Conservation (phyloP, 228 moss, liverwort and hornwort species). For the Sphagnum magellanicum region DNA sequence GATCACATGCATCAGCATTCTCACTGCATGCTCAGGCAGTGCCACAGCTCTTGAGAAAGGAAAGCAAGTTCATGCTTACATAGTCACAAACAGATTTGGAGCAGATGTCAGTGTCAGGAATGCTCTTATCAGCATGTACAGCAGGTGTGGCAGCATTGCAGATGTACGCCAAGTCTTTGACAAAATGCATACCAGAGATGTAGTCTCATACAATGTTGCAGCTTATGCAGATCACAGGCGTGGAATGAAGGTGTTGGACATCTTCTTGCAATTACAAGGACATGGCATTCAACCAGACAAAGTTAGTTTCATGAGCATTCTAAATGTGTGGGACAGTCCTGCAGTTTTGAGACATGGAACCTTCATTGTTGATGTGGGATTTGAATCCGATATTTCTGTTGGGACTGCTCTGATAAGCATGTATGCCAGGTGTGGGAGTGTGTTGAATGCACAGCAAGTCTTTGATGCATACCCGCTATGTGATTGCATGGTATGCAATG, state of each 20-base stretch:
- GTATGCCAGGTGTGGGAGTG: slow-evolving; percentile 3
- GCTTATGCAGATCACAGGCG: neutral
- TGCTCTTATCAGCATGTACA: too few species aligned
- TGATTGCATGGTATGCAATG: slow-evolving; percentile 3
- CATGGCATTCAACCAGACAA: neutral
- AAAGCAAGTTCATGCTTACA: too few species aligned
- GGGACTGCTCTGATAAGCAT: neutral
- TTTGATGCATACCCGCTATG: neutral
- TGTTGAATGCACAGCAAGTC: neutral
- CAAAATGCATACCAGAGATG: neutral
- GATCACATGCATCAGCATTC: too few species aligned
- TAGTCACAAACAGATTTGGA: too few species aligned
- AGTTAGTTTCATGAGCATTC: slow-evolving; percentile 1
- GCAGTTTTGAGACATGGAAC: neutral
- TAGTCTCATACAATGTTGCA: neutral
- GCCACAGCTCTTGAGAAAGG: too few species aligned
- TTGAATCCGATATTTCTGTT: slow-evolving; percentile 1
- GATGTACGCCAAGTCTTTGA: too few species aligned
- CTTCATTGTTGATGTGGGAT: neutral
- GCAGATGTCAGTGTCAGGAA: too few species aligned
- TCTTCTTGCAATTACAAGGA: neutral
- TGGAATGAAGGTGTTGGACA: neutral
- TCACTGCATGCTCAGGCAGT: too few species aligned
- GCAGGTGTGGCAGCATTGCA: too few species aligned
- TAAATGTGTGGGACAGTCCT: neutral